Base-by-base conservation (phyloP, 2,329 filamentous ascomycete species). In the Remersonia thermophila region DNA sequence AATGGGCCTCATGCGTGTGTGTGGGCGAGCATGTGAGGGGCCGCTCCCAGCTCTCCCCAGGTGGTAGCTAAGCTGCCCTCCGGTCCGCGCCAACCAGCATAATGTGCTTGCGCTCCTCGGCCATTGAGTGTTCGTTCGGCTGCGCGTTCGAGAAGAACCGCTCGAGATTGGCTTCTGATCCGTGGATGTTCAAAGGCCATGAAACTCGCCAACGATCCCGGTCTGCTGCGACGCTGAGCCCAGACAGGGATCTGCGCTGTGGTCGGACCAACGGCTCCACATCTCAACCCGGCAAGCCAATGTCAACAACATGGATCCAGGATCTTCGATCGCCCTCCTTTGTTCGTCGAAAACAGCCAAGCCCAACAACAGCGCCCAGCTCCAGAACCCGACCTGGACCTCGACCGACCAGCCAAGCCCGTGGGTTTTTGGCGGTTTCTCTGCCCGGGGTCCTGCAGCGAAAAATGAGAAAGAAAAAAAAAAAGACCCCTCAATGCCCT, bases 241-340 rank as follows among this genome's bases (percentile, higher is more conserved):
- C n/a, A n/a, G n/a, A n/a, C n/a, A n/a, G 44, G 37, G 40, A 49
- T 49, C 49, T 46, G 49, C 43, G 47, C 44, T 38, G 38, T 41
- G 34, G 15, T 27, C 29, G 13, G 17, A 32, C 18, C 56, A 55
- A 56, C 53, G 56, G 54, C 16, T 47, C 51, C 46, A 52, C 39
- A 35, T 42, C 33, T 31, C 36, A 32, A 38, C 47, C 41, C 42
- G 39, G 40, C 40, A 38, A 31, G 41, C 43, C 38, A 45, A 51
- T 47, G 39, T 49, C 52, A 49, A 56, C 51, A 52, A 56, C 58
- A 60, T 58, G 60, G 59, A 60, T 60, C 59, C 55, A 52, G 58
- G 59, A 51, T 60, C 51, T 46, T 55, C 16, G 40, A 16, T 38
- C 33, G 30, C 42, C 39, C 38, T 45, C 49, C 41, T 41, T 23